Evolutionary conservation across 768 basidiomycete species (phyloP).

Genomic region (Boletus edulis): DNA sequence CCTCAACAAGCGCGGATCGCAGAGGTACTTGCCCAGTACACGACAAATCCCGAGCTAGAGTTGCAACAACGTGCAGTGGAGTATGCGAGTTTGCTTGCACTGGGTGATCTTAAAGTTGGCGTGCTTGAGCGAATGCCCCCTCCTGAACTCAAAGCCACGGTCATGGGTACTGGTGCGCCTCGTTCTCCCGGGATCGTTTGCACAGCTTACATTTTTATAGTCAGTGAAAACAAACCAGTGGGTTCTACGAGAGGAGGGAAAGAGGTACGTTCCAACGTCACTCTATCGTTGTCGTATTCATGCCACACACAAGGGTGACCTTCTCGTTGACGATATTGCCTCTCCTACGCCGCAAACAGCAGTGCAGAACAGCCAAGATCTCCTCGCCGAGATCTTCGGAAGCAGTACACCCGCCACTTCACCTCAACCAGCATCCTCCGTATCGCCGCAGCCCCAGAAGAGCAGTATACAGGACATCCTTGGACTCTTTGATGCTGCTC

Average conservation of each 20-base stretch:
- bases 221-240: conserved; percentile 95
- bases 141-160: conserved; percentile 95
- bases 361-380: conserved; percentile 70
- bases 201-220: conserved; percentile 37
- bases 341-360: conserved; percentile 39
- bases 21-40: conserved; percentile 75
- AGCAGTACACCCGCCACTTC: conserved; percentile 33
- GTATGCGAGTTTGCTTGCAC: conserved; percentile 80
- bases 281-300: not conserved
- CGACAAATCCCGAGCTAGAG: conserved; percentile 89
- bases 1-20: conserved; percentile 77
- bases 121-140: conserved; percentile 99
- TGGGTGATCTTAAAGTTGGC: conserved; percentile 74
- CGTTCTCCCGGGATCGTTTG: not conserved
- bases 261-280: conserved; percentile 47
- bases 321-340: conserved; percentile 75
- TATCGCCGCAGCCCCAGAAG: conserved; percentile 48
- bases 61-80: conserved; percentile 96
- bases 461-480: conserved; percentile 87
- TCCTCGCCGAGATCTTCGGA: conserved; percentile 93
- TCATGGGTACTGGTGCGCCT: conserved; percentile 82
- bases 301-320: conserved; percentile 49
- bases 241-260: conserved; percentile 80
- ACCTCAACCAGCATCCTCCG: conserved; percentile 34
- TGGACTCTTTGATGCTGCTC: conserved; percentile 70